A percentile compares a stretch with the other conserved stretches of the same genome.
Conservation (phyloP, 2,329 filamentous ascomycete genomes). For the Aureobasidium sp. region DNA sequence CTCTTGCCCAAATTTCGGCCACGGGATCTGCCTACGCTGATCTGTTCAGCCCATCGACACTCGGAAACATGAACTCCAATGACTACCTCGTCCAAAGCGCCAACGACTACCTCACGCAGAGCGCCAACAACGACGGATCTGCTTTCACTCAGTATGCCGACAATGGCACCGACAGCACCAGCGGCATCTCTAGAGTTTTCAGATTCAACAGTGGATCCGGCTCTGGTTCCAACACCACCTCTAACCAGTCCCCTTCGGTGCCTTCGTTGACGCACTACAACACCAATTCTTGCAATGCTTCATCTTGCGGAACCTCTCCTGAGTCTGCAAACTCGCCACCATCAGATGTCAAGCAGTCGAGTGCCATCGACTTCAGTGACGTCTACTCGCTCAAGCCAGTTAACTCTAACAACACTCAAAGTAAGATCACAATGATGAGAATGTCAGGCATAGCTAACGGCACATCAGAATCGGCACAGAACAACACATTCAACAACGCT, state of each 20-base stretch:
- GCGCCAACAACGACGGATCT: not conserved
- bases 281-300: constrained; percentile 56
- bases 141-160: constrained; percentile 23
- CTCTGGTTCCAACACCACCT: constrained; percentile 37
- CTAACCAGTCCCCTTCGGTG: constrained; percentile 45
- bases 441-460: not conserved
- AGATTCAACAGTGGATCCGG: constrained; percentile 44
- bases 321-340: constrained; percentile 65
- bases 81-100: constrained; percentile 19
- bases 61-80: constrained; percentile 34
- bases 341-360: constrained; percentile 42
- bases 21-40: constrained; percentile 42
- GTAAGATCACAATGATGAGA: not conserved
- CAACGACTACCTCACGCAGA: constrained; percentile 5
- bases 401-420: constrained; percentile 12
- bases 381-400: constrained; percentile 13
- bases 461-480: constrained; percentile 7
- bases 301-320: constrained; percentile 63
- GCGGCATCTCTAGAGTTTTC: constrained; percentile 41
- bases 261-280: constrained; percentile 47
- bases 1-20: constrained; percentile 28
- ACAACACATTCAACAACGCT: not conserved
- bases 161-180: constrained; percentile 38
- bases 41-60: constrained; percentile 53
- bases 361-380: constrained; percentile 17